phyloP scores from a whole-genome alignment of 176 grass and related monocot genomes.

The Triticum urartu region DNA sequence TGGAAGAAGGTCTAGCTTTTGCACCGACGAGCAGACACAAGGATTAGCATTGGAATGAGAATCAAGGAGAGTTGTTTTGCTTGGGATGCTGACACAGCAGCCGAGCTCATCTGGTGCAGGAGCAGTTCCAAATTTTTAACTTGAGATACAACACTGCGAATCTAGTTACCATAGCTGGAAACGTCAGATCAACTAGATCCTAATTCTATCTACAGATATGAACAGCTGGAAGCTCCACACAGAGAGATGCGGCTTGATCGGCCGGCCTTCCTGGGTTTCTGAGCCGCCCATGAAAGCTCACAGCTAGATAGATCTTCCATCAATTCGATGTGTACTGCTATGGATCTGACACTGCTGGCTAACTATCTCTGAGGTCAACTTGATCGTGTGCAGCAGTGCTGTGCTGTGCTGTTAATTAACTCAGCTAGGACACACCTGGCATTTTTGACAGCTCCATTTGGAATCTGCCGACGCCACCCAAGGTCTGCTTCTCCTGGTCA shows the following conservation, averaged over 20 bases:
- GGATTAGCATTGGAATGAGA: background rate
- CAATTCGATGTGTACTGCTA: background rate
- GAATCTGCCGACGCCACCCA: background rate
- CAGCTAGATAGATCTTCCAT: background rate
- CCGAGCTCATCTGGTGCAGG: background rate
- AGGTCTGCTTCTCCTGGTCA: constrained; percentile 23
- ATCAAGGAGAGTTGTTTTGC: background rate
- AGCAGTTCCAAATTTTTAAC: background rate
- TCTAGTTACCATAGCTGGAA: background rate
- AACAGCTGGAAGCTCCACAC: constrained; percentile 12
- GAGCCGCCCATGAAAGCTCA: background rate
- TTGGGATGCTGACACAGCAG: background rate
- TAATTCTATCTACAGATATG: background rate
- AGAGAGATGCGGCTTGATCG: background rate
- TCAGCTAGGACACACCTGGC: background rate
- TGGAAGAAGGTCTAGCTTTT: background rate
- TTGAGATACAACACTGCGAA: background rate
- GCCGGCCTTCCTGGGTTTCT: background rate
- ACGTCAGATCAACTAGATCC: background rate
- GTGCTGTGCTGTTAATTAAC: background rate
- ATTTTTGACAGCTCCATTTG: background rate
- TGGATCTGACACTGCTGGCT: background rate
- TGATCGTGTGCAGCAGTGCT: background rate
- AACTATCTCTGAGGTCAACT: background rate
- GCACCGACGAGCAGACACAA: background rate